Conservation (phyloP, 352 stramenopile species). For the Phytophthora tubulina region DNA sequence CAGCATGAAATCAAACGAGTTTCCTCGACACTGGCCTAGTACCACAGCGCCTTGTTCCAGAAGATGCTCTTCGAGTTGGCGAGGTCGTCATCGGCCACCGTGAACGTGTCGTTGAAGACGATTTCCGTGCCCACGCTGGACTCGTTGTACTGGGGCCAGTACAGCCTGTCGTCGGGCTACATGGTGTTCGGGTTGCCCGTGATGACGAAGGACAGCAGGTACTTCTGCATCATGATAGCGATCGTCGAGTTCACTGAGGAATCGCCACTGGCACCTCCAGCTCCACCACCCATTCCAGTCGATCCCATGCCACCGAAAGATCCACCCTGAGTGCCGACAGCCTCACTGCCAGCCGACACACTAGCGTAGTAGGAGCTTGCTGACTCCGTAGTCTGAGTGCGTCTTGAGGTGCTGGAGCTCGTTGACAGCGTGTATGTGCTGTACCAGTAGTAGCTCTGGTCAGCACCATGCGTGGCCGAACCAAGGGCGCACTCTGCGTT, state of each 20-base stretch:
- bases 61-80: slow-evolving; percentile 43
- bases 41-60: slow-evolving; percentile 48
- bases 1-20: too few relatives aligned
- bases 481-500: slow-evolving; percentile 26
- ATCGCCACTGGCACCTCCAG: slow-evolving; percentile 9
- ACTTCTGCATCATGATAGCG: slow-evolving; percentile 41
- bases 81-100: slow-evolving; percentile 35
- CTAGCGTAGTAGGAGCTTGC: slow-evolving; percentile 33
- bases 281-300: slow-evolving; percentile 15
- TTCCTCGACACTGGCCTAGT: slow-evolving; percentile 15
- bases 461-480: slow-evolving; percentile 25
- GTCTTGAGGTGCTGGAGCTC: slow-evolving; percentile 25
- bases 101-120: slow-evolving; percentile 45
- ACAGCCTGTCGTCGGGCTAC: slow-evolving; percentile 38
- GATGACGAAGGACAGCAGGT: slow-evolving; percentile 40
- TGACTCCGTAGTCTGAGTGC: slow-evolving; percentile 10
- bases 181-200: slow-evolving; percentile 40
- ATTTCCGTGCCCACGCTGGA: slow-evolving; percentile 33
- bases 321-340: not conserved
- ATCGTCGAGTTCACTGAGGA: slow-evolving; percentile 36
- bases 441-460: slow-evolving; percentile 44
- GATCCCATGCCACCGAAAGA: slow-evolving; percentile 14
- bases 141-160: slow-evolving; percentile 45
- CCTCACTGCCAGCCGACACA: slow-evolving; percentile 1
- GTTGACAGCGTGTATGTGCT: slow-evolving; percentile 37